These are phyloP conservation scores for Linnemannia hyalina DNA, from an alignment of 192 early-diverging fungal species.

Conservation along the genomic window DNA sequence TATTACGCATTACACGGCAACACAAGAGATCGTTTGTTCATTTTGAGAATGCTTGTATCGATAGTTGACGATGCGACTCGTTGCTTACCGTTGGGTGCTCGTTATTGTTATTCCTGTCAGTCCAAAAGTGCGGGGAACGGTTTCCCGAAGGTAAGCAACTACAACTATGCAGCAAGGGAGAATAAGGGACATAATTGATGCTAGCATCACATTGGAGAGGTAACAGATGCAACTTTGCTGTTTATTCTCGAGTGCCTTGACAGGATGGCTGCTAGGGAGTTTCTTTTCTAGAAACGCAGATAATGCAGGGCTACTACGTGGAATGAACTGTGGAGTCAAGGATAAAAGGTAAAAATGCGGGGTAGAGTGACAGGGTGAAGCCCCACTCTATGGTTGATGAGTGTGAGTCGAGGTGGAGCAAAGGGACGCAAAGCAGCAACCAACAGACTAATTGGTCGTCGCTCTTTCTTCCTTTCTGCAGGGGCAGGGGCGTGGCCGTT, in stretches of 20 bases:
- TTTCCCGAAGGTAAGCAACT: neutral
- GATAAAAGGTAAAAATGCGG: neutral
- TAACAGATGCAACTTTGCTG: neutral
- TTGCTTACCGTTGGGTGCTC: neutral
- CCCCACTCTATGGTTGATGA: neutral
- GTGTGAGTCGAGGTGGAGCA: neutral
- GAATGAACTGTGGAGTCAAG: neutral
- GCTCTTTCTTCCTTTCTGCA: neutral
- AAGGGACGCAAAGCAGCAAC: neutral
- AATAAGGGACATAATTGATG: neutral
- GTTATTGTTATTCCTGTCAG: neutral
- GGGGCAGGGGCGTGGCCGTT: neutral
- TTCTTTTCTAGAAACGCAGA: neutral
- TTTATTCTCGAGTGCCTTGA: too few species aligned
- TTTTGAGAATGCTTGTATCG: neutral
- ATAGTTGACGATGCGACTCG: neutral
- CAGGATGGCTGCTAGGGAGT: too few species aligned
- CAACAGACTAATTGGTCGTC: neutral
- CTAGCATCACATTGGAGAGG: neutral
- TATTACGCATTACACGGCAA: neutral
- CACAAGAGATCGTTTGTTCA: neutral
- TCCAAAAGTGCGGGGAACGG: neutral
- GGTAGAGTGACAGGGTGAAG: neutral
- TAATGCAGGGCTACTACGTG: neutral
- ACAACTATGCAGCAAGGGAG: neutral